These are phyloP conservation scores for Colletotrichum gloeosporioides DNA, from an alignment of 2,329 filamentous ascomycete species.

Conservation along the genomic window DNA sequence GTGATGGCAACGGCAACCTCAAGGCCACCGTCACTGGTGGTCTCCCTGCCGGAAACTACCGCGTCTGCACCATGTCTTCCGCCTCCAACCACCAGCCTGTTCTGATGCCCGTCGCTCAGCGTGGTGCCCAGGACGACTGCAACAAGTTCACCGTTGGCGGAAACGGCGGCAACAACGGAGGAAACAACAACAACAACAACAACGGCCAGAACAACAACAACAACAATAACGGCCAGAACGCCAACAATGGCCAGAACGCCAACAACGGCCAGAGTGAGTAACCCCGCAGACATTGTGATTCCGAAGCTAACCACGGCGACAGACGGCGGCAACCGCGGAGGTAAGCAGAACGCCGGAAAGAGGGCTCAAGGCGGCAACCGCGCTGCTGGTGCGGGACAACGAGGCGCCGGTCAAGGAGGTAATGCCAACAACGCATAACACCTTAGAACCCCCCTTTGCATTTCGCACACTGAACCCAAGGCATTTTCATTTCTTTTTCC, in stretches of 20 bases:
- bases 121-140: slow-evolving; percentile 71
- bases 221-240: slow-evolving; percentile 15
- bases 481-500: not conserved
- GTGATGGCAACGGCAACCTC: slow-evolving; percentile 60
- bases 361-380: not conserved
- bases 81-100: slow-evolving; percentile 72
- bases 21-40: slow-evolving; percentile 60
- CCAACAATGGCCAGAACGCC: slow-evolving; percentile 15
- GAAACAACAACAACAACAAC: slow-evolving; percentile 23
- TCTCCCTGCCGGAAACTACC: slow-evolving; percentile 67
- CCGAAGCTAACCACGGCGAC: not conserved
- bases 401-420: slow-evolving; percentile 14
- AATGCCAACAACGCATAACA: not conserved
- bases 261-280: slow-evolving; percentile 10
- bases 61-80: slow-evolving; percentile 67
- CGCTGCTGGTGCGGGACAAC: not conserved
- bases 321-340: not conserved
- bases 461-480: not conserved
- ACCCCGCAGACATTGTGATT: no score
- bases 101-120: slow-evolving; percentile 70
- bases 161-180: slow-evolving; percentile 26
- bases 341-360: slow-evolving; percentile 8
- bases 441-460: slow-evolving; percentile 9
- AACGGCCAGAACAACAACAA: slow-evolving; percentile 17
- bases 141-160: slow-evolving; percentile 26